Percentiles rank a stretch among this genome's conserved stretches.
Conservation (phyloP, 495 filamentous ascomycete genomes). For the Cercophora scortea region DNA sequence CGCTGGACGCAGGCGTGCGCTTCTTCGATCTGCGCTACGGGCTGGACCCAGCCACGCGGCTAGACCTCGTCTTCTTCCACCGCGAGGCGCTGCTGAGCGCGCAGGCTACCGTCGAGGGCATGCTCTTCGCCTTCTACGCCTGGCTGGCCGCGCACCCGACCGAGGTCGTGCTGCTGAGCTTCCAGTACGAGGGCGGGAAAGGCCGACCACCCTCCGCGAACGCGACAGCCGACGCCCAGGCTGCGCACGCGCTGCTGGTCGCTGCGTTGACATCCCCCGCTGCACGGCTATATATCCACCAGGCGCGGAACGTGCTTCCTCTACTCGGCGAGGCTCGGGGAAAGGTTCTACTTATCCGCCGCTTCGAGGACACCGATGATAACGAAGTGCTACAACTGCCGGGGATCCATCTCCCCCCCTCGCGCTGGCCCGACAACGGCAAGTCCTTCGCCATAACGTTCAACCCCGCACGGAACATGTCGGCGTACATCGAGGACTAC, state of each 20-base stretch:
- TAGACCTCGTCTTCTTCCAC: constrained; percentile 43
- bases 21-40: constrained; percentile 47
- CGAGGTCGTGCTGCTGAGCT: constrained; percentile 70
- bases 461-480: constrained; percentile 47
- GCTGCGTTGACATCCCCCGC: constrained; percentile 54
- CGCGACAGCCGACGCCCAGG: not conserved
- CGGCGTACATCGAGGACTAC: constrained; percentile 78
- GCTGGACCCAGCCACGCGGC: constrained; percentile 33
- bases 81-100: constrained; percentile 37
- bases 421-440: constrained; percentile 70
- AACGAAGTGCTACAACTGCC: constrained; percentile 31
- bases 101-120: constrained; percentile 35
- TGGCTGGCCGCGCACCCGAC: constrained; percentile 57
- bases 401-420: constrained; percentile 71
- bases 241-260: constrained; percentile 51
- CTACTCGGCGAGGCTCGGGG: constrained; percentile 66
- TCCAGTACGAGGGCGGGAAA: constrained; percentile 42
- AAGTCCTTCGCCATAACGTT: constrained; percentile 35
- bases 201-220: not conserved
- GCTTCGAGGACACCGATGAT: constrained; percentile 54
- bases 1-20: constrained; percentile 40
- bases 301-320: constrained; percentile 58
- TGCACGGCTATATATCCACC: constrained; percentile 43
- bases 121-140: constrained; percentile 41
- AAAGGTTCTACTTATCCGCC: constrained; percentile 70